Evolutionary conservation across 208 protist genomes (phyloP).

Genomic region (Leishmania turanica): DNA sequence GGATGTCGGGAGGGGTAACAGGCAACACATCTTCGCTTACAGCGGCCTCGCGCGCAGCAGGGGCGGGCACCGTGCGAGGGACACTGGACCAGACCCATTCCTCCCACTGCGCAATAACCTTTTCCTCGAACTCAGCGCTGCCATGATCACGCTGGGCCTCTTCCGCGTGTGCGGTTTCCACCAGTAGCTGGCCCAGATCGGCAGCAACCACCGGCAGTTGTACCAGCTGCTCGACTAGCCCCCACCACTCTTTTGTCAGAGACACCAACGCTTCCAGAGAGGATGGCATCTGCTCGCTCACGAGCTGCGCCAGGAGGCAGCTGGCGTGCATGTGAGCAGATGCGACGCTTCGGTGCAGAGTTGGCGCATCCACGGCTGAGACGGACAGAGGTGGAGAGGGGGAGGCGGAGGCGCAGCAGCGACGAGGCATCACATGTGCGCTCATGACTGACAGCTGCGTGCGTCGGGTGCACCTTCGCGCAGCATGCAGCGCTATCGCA

Average conservation of each 20-base stretch:
- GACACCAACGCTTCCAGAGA: constrained; percentile 12
- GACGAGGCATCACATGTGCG: background rate
- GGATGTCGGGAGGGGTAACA: constrained; percentile 3
- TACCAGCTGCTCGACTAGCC: constrained; percentile 16
- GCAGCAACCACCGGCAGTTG: constrained; percentile 8
- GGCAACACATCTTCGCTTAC: background rate
- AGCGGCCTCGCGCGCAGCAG: background rate
- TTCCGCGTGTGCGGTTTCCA: constrained; percentile 5
- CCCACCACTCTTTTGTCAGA: constrained; percentile 22
- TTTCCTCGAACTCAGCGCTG: constrained; percentile 8
- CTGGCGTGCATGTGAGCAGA: constrained; percentile 26
- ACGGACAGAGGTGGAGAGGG: background rate
- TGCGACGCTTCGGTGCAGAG: constrained; percentile 19
- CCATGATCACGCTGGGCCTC: background rate
- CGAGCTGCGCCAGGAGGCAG: constrained; percentile 10
- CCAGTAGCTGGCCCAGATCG: constrained; percentile 22
- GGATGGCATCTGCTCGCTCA: background rate
- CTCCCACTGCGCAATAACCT: constrained; percentile 15
- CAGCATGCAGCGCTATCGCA: background rate
- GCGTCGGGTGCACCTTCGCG: background rate
- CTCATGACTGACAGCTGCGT: background rate
- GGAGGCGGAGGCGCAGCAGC: background rate
- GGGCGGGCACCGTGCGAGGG: constrained; percentile 18
- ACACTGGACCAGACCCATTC: constrained; percentile 30
- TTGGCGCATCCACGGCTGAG: background rate